These are phyloP conservation scores for Hyaloperonospora brassicae DNA, from an alignment of 352 stramenopile species.

Conservation along the genomic window DNA sequence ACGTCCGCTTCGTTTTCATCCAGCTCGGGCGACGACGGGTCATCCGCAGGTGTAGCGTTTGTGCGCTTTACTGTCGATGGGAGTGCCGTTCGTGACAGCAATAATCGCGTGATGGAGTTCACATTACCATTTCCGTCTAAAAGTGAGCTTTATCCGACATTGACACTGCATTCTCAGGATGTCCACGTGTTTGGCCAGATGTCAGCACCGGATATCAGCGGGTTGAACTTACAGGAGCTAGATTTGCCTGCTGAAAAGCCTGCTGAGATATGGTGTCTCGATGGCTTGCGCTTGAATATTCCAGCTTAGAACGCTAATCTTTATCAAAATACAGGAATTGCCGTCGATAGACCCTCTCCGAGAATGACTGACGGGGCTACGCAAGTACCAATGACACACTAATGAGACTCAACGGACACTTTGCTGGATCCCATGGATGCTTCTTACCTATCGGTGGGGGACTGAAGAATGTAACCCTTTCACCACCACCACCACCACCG, in stretches of 20 bases:
- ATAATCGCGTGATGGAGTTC: slow-evolving; percentile 50
- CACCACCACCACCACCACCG: slow-evolving; percentile 1
- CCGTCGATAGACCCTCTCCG: slow-evolving; percentile 11
- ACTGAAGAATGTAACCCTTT: slow-evolving; percentile 1
- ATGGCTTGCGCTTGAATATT: slow-evolving; percentile 38
- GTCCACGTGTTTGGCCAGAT: slow-evolving; percentile 73
- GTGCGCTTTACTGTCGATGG: slow-evolving; percentile 75
- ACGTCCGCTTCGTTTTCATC: slow-evolving; percentile 12
- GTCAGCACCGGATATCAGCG: slow-evolving; percentile 57
- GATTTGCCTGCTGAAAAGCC: slow-evolving; percentile 26
- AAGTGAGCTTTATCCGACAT: slow-evolving; percentile 72
- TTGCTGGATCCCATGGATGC: slow-evolving; percentile 5
- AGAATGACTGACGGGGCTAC: slow-evolving; percentile 18
- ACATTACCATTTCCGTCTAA: slow-evolving; percentile 44
- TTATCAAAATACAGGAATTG: slow-evolving; percentile 13
- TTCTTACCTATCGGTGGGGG: slow-evolving; percentile 13
- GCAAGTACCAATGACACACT: slow-evolving; percentile 19
- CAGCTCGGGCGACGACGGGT: slow-evolving; percentile 7
- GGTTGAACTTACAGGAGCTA: slow-evolving; percentile 46
- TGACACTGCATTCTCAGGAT: slow-evolving; percentile 79
- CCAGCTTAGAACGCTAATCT: slow-evolving; percentile 17
- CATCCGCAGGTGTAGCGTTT: slow-evolving; percentile 28
- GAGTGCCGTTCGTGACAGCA: slow-evolving; percentile 44
- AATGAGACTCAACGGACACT: slow-evolving; percentile 15
- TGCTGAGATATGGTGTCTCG: slow-evolving; percentile 63